Evolutionary conservation across 345 rosid genomes (phyloP), one percentile per base, ranked within the genome.

Genomic region (Geranium rotundifolium): DNA sequence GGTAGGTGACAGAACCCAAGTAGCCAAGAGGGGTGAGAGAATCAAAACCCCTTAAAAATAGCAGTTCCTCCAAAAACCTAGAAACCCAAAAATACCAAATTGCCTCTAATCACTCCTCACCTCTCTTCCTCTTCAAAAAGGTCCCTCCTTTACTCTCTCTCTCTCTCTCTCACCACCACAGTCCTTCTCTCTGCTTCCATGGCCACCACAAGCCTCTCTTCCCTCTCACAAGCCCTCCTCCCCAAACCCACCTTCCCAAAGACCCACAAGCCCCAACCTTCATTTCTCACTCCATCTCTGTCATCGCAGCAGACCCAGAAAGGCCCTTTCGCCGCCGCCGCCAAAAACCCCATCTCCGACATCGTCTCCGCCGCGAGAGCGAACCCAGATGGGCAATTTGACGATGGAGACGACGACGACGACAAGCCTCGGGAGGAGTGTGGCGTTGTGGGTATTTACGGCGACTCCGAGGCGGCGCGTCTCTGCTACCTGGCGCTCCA

Each of bases 341-440:
- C 84, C 23, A 70, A 70, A 63, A 79, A 74, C 70, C 87, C 87
- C 15, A 75, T 79, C 54, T 62, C 71, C 56, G 69, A 67, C 52
- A 46, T 71, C 62, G 58, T 68, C 23, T 59, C 79, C 4, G 16
- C 68, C 13, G 57, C 60, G 19, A 20, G 61, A 17, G 61, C 67
- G 9, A 7, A 19, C 59, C 64, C 80, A 29, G 78, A 54, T 67
- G 63, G 65, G 52, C 20, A 7, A 39, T 58, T 55, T 18, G 30
- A 23, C n/a, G 55, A 10, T 66, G 19, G 16, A 39, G 65, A 63
- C 3, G 82, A 74, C 67, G 65, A 63, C 3, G 82, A 74, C 67
- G 99, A 90, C 56, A 90, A 88, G 76, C 96, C 91, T 29, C 87
- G 95, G 0, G 99, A 93, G 58, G 99, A 93, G 90, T 93, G 99